Evolutionary conservation across 2,329 filamentous ascomycete genomes (phyloP).

Genomic region (Cladosporium velox): DNA sequence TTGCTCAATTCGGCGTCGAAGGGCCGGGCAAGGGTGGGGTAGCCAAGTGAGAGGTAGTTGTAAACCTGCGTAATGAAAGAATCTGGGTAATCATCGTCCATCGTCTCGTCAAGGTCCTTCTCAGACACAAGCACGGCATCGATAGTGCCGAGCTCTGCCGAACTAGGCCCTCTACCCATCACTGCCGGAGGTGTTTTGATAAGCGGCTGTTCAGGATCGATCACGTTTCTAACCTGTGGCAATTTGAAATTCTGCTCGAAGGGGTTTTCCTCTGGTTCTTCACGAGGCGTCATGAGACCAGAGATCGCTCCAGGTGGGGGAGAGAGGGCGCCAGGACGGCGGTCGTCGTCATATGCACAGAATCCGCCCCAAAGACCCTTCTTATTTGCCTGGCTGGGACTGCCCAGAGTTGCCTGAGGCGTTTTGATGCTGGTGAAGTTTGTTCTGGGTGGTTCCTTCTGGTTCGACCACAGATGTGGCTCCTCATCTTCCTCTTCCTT

Average conservation of each 20-base stretch:
- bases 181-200: constrained; percentile 30
- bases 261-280: constrained; percentile 43
- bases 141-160: constrained; percentile 34
- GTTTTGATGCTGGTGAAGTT: constrained; percentile 25
- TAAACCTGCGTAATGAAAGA: constrained; percentile 92
- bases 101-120: constrained; percentile 42
- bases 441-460: constrained; percentile 4
- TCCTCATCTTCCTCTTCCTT: constrained; percentile 52
- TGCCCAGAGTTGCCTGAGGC: constrained; percentile 2
- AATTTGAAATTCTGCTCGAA: constrained; percentile 40
- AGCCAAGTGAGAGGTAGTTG: constrained; percentile 92
- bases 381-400: constrained; percentile 15
- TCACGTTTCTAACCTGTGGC: constrained; percentile 15
- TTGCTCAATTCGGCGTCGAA: constrained; percentile 85
- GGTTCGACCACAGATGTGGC: constrained; percentile 24
- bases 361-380: constrained; percentile 76
- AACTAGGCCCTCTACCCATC: constrained; percentile 17
- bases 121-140: constrained; percentile 47
- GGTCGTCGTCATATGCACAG: constrained; percentile 51
- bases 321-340: constrained; percentile 28
- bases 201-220: constrained; percentile 12
- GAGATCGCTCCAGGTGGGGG: constrained; percentile 32
- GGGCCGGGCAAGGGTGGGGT: constrained; percentile 77
- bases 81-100: constrained; percentile 73
- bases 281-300: constrained; percentile 53